phyloP scores from a whole-genome alignment of 306 rosid species.

The Quercus aquifolioides region DNA sequence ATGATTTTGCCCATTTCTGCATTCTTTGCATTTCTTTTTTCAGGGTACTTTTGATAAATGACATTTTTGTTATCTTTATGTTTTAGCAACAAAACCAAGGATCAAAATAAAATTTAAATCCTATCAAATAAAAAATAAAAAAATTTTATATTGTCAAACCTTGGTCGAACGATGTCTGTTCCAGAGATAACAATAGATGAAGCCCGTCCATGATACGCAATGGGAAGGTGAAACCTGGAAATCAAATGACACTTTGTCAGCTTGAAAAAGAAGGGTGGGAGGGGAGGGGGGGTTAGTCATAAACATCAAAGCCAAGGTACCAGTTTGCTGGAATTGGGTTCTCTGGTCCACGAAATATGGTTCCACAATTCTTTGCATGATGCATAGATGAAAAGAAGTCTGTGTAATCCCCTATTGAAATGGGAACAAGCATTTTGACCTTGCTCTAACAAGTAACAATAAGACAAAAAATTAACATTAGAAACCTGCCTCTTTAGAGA shows the following conservation, averaged over 20 bases:
- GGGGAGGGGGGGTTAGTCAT: not conserved
- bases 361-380: constrained; percentile 85
- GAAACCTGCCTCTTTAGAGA: not conserved
- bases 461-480: constrained; percentile 13
- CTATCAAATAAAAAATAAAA: too few relatives aligned
- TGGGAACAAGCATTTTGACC: constrained; percentile 76
- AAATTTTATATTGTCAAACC: constrained; percentile 31
- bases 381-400: constrained; percentile 84
- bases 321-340: constrained; percentile 66
- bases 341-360: constrained; percentile 75
- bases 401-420: constrained; percentile 81
- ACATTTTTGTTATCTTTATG: not conserved
- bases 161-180: constrained; percentile 79
- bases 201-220: constrained; percentile 96
- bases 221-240: constrained; percentile 80
- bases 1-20: too few relatives aligned
- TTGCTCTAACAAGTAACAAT: constrained; percentile 42
- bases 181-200: constrained; percentile 93
- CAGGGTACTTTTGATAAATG: not conserved
- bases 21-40: not conserved
- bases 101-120: not conserved
- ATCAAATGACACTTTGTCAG: not conserved
- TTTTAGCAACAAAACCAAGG: not conserved
- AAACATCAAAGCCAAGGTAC: constrained; percentile 31
- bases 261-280: not conserved